phyloP scores from a whole-genome alignment of 2,329 filamentous ascomycete species.

The Fusarium newnesense region DNA sequence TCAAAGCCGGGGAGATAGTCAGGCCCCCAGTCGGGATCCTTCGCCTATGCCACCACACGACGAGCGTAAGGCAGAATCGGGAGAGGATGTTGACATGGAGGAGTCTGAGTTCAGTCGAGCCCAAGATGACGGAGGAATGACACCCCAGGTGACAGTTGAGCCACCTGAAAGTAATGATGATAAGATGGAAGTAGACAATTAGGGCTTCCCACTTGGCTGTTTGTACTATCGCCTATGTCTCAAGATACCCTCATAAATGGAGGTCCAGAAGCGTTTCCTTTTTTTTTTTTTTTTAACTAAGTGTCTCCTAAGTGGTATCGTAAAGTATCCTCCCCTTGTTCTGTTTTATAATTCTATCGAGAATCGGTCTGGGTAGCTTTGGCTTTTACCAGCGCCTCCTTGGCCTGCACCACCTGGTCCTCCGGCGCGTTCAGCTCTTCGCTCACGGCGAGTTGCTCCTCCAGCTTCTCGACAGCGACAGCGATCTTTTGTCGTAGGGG shows the following conservation, averaged over 20 bases:
- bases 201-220: conserved; percentile 11
- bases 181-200: conserved; percentile 73
- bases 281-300: not conserved
- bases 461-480: conserved; percentile 76
- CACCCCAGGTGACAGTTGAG: conserved; percentile 62
- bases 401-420: conserved; percentile 66
- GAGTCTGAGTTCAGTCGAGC: conserved; percentile 54
- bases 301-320: conserved; percentile 32
- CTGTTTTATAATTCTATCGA: not conserved
- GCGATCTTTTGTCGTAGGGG: conserved; percentile 76
- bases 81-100: conserved; percentile 69
- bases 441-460: conserved; percentile 77
- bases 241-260: conserved; percentile 43
- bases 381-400: conserved; percentile 62
- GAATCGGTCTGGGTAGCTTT: conserved; percentile 48
- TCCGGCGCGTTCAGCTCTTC: conserved; percentile 58
- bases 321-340: conserved; percentile 7
- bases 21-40: conserved; percentile 44
- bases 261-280: conserved; percentile 18
- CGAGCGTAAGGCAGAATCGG: conserved; percentile 52
- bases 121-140: conserved; percentile 55
- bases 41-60: conserved; percentile 45
- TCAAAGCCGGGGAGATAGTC: conserved; percentile 41
- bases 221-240: conserved; percentile 8
- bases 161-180: conserved; percentile 61